Evolutionary conservation across 148 eudicot genomes (phyloP).

Genomic region (Rheum nobile): DNA sequence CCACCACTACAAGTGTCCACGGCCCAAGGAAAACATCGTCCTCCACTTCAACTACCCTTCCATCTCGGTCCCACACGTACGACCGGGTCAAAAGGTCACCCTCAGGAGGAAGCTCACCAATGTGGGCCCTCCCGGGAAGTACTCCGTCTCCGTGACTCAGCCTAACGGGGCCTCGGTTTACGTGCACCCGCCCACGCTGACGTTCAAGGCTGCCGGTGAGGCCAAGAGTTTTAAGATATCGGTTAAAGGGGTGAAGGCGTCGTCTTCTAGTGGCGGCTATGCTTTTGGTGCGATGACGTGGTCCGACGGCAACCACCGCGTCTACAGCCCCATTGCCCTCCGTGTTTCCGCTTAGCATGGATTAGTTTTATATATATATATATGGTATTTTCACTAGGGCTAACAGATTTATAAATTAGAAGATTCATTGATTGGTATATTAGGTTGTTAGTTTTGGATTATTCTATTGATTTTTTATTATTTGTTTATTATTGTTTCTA

Average conservation of each 20-base stretch:
- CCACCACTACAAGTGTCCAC: conserved; percentile 15
- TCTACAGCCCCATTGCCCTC: conserved; percentile 45
- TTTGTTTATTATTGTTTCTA: too few species aligned
- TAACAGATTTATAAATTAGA: too few species aligned
- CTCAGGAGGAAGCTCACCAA: conserved; percentile 42
- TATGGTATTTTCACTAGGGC: too few species aligned
- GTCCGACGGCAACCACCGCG: conserved; percentile 51
- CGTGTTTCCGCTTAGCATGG: neutral
- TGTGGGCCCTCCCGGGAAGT: conserved; percentile 43
- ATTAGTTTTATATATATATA: too few species aligned
- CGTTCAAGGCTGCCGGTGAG: conserved; percentile 35
- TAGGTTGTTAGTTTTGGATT: too few species aligned
- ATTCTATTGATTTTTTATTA: too few species aligned
- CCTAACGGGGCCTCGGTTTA: conserved; percentile 23
- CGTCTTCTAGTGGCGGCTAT: neutral
- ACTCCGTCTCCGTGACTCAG: conserved; percentile 16
- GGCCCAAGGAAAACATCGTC: conserved; percentile 18
- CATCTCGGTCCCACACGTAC: conserved; percentile 24
- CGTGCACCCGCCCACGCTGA: conserved; percentile 33
- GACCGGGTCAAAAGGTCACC: conserved; percentile 24
- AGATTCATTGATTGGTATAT: too few species aligned
- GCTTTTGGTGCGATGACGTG: conserved; percentile 39
- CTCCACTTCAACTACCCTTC: conserved; percentile 48
- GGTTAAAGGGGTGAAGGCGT: conserved; percentile 10
- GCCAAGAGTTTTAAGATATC: conserved; percentile 33